Conservation (phyloP, 1,284 basidiomycete genomes). For the Trichosporon coremiiforme region DNA sequence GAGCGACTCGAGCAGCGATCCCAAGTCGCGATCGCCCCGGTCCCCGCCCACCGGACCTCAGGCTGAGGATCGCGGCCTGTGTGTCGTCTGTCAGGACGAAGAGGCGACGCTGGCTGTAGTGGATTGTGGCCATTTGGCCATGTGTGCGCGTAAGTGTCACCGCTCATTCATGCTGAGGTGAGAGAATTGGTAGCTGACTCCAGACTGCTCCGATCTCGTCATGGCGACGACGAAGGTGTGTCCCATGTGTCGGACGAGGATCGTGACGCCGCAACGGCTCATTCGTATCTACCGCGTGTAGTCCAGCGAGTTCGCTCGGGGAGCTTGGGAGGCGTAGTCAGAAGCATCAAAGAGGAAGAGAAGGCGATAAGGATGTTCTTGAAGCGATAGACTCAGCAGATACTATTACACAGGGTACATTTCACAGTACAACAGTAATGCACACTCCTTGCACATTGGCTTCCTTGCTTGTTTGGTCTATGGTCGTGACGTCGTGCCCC, state of each 20-base stretch:
- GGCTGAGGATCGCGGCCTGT: constrained; percentile 69
- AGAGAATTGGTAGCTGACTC: constrained; percentile 15
- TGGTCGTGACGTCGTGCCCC: not conserved
- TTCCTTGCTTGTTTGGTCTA: not conserved
- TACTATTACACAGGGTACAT: not conserved
- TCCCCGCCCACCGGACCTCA: constrained; percentile 44
- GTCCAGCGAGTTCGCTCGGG: not conserved
- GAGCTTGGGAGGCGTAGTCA: too few relatives aligned
- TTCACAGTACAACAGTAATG: not conserved
- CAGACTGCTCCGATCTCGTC: constrained; percentile 75
- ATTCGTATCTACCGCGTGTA: constrained; percentile 65
- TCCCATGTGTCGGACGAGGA: constrained; percentile 79
- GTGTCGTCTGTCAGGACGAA: constrained; percentile 86
- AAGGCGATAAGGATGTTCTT: not conserved
- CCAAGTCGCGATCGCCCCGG: constrained; percentile 30
- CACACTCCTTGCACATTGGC: not conserved
- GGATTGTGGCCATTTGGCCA: constrained; percentile 85
- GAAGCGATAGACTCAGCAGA: not conserved
- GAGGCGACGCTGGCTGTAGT: constrained; percentile 83
- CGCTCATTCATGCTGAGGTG: too few relatives aligned
- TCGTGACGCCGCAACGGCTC: constrained; percentile 67
- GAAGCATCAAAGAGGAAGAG: too few relatives aligned
- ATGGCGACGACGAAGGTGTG: constrained; percentile 79
- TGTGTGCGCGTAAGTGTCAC: constrained; percentile 64
- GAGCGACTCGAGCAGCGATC: too few relatives aligned